Evolutionary conservation across 192 early-diverging fungal genomes (phyloP).

Genomic region (Coemansia sp.): DNA sequence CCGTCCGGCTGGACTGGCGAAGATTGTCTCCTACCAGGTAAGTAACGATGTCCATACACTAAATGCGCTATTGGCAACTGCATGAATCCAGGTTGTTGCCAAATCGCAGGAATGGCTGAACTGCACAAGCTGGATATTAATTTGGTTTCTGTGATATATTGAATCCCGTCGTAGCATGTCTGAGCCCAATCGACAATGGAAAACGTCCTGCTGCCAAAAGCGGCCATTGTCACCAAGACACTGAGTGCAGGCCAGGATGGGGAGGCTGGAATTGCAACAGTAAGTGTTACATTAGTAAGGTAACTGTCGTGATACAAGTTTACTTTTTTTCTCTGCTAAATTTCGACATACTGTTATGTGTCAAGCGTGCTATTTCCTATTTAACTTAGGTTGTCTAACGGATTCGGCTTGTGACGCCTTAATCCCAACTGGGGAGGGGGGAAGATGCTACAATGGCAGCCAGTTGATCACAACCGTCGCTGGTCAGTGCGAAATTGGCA

Average conservation of each 20-base stretch:
- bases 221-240: slow-evolving; percentile 60
- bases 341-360: not conserved
- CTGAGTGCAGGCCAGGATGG: slow-evolving; percentile 84
- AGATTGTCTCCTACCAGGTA: slow-evolving; percentile 70
- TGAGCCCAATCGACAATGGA: slow-evolving; percentile 66
- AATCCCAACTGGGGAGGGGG: slow-evolving; percentile 69
- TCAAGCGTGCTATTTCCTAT: too few relatives aligned
- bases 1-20: slow-evolving; percentile 80
- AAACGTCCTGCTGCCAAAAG: slow-evolving; percentile 61
- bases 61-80: too few relatives aligned
- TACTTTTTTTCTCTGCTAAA: not conserved
- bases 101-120: not conserved
- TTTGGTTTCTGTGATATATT: not conserved
- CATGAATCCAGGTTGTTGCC: not conserved
- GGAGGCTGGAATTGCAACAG: slow-evolving; percentile 92
- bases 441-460: slow-evolving; percentile 77
- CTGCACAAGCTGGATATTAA: not conserved
- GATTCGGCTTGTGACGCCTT: slow-evolving; percentile 70
- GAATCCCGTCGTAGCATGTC: slow-evolving; percentile 62
- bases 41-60: not conserved
- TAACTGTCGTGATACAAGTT: not conserved
- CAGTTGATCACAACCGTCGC: slow-evolving; percentile 68
- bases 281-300: slow-evolving; percentile 19
- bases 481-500: slow-evolving; percentile 76
- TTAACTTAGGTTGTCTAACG: slow-evolving; percentile 60